Evolutionary conservation across 345 rosid genomes (phyloP).

Genomic region (Linum usitatissimum): DNA sequence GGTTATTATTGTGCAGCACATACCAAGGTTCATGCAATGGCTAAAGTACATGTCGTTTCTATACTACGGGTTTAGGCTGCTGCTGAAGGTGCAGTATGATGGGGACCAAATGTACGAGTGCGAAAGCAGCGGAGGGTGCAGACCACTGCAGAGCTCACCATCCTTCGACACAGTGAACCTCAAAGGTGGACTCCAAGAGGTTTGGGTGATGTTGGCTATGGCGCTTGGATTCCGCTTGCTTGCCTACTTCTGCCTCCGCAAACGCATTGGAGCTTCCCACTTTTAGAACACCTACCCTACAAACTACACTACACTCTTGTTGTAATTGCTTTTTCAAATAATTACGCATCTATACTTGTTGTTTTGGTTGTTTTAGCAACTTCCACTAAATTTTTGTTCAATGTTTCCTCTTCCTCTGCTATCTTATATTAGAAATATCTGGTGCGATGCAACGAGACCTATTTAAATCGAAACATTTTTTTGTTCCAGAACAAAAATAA

Average conservation of each 20-base stretch:
- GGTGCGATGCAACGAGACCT: too few species aligned
- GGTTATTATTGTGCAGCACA: conserved; percentile 43
- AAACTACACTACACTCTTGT: too few species aligned
- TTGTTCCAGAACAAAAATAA: too few species aligned
- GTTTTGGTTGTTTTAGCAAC: too few species aligned
- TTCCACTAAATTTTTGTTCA: too few species aligned
- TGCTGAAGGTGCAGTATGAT: conserved; percentile 72
- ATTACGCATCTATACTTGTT: too few species aligned
- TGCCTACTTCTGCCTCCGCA: conserved; percentile 65
- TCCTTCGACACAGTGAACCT: conserved; percentile 66
- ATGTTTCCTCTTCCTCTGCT: too few species aligned
- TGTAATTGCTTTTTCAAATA: too few species aligned
- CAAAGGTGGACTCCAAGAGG: conserved; percentile 74
- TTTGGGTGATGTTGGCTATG: conserved; percentile 81
- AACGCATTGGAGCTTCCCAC: conserved; percentile 45
- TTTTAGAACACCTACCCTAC: conserved; percentile 14
- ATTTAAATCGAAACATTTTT: too few species aligned
- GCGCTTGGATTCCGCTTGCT: conserved; percentile 54
- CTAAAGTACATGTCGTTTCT: conserved; percentile 64
- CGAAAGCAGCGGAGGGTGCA: conserved; percentile 61
- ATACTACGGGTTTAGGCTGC: conserved; percentile 83
- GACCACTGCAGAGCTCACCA: conserved; percentile 62
- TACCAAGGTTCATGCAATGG: conserved; percentile 75
- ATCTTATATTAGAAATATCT: too few species aligned
- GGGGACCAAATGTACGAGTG: conserved; percentile 68